phyloP scores from a whole-genome alignment of 2,329 filamentous ascomycete species.

The Scedosporium aurantiacum region DNA sequence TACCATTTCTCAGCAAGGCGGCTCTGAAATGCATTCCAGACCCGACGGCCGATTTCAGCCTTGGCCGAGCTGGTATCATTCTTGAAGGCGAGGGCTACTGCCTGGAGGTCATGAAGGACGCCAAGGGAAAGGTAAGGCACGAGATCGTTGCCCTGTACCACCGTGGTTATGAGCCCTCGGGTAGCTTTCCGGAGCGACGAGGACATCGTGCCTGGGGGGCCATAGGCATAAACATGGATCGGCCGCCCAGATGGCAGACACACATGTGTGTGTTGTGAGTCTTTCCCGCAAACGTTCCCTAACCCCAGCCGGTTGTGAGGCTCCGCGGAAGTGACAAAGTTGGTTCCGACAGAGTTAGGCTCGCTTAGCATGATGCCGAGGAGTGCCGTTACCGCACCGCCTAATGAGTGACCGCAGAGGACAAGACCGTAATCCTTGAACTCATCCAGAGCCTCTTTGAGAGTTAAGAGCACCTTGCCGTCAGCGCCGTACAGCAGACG shows the following conservation, averaged over 20 bases:
- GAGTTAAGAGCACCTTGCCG: constrained; percentile 53
- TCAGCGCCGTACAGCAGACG: constrained; percentile 58
- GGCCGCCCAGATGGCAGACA: constrained; percentile 55
- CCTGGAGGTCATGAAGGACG: constrained; percentile 63
- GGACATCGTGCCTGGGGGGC: constrained; percentile 62
- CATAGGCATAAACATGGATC: constrained; percentile 72
- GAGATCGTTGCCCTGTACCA: constrained; percentile 62
- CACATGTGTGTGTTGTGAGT: constrained; percentile 19
- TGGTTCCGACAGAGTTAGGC: constrained; percentile 29
- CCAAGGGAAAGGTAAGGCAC: constrained; percentile 66
- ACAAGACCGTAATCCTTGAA: constrained; percentile 61
- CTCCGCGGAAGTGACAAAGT: constrained; percentile 50
- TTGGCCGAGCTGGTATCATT: constrained; percentile 57
- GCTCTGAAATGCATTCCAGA: constrained; percentile 55
- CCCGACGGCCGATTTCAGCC: constrained; percentile 51
- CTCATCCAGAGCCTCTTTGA: constrained; percentile 54
- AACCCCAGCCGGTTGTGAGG: constrained; percentile 30
- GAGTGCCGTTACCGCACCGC: constrained; percentile 58
- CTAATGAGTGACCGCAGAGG: constrained; percentile 58
- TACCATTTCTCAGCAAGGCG: constrained; percentile 53
- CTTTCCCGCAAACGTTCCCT: constrained; percentile 11
- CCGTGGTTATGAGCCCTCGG: constrained; percentile 61
- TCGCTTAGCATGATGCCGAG: constrained; percentile 62
- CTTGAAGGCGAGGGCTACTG: constrained; percentile 61
- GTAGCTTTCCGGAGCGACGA: constrained; percentile 58